Evolutionary conservation across 2,329 filamentous ascomycete species (phyloP), one percentile per base, ranked within the genome.

Genomic region (Xylaria sp.): DNA sequence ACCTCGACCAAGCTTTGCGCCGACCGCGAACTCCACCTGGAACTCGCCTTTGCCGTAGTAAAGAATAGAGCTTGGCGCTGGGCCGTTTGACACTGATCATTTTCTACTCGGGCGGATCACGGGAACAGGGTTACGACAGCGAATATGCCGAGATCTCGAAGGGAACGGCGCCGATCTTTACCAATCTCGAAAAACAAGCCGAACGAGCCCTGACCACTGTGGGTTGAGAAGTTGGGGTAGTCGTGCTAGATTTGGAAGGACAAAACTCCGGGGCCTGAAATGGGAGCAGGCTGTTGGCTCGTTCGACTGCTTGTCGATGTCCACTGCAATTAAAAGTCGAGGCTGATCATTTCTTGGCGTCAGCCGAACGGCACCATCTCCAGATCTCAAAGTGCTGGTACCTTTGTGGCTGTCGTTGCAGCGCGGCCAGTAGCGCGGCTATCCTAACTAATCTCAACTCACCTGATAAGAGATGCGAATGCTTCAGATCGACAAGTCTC

Each of bases 311-410:
- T 53, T 48, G 51, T 56, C 40, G 40, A 48, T 44, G 13, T 47
- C 33, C 37, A 54, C 58, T 51, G 53, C 43, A 61, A 61, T 61
- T 27, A 56, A 56, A 61, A 29, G 40, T 65, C 58, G 52, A 65
- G 66, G 65, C 67, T 69, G 65, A 65, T 65, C 60, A 54, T 63
- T 33, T 35, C 67, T 67, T 68, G 67, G 67, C 66, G 35, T 52
- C 59, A 60, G 59, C 54, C 43, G 49, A 63, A 23, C 40, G 25
- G 17, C 37, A n/a, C 38, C 53, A 53, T 54, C 54, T 29, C 44
- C 51, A 60, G 44, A 67, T 64, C 64, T 63, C 63, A 65, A 49
- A 60, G 54, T 44, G 13, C 51, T 61, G 43, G 27, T 35, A 29
- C 31, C 43, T 55, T 55, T 25, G 47, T 29, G 47, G 44, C 17